Base-by-base conservation (phyloP, 2,329 filamentous ascomycete genomes). In the Peltaster fructicola region DNA sequence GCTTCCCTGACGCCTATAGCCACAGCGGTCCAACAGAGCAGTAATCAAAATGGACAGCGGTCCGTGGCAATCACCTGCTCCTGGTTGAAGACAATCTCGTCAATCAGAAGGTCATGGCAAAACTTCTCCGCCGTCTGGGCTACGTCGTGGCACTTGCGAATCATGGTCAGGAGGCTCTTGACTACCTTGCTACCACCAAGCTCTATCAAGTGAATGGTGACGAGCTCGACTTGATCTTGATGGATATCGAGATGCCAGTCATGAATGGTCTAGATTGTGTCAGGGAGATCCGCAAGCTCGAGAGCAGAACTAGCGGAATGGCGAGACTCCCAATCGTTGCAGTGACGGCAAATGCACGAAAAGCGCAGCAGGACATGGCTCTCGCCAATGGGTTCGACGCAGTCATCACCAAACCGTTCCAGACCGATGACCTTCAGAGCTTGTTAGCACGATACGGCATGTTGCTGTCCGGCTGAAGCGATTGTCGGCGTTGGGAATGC, bases 401-500 rank as follows among this genome's bases (percentile, higher is more conserved):
- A n/a, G 26, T 36, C 13, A 36, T 30, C 2, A 39, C 31, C 1
- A 39, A 39, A 17, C 36, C 36, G 4, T 39, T 62, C 35, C 45
- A 57, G 10, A 60, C 61, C 14, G 46, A 48, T 2, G 58, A 61
- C 20, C 36, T 62, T 14, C 23, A 45, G 41, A 16, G n/a, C n/a
- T n/a, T n/a, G n/a, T n/a, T n/a, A n/a, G n/a, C n/a, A n/a, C n/a
- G n/a, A n/a, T n/a, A n/a, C n/a, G n/a, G n/a, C n/a, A n/a, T n/a
- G n/a, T n/a, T n/a, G n/a, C n/a, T n/a, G n/a, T n/a, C n/a, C n/a
- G n/a, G n/a, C n/a, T n/a, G n/a, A n/a, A n/a, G n/a, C n/a, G n/a
- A n/a, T n/a, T n/a, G n/a, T n/a, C n/a, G n/a, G n/a, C n/a, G n/a
- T n/a, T n/a, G n/a, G n/a, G n/a, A n/a, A n/a, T n/a, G n/a, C n/a